phyloP scores from a whole-genome alignment of 2,329 filamentous ascomycete species.

The Alternaria sp. region DNA sequence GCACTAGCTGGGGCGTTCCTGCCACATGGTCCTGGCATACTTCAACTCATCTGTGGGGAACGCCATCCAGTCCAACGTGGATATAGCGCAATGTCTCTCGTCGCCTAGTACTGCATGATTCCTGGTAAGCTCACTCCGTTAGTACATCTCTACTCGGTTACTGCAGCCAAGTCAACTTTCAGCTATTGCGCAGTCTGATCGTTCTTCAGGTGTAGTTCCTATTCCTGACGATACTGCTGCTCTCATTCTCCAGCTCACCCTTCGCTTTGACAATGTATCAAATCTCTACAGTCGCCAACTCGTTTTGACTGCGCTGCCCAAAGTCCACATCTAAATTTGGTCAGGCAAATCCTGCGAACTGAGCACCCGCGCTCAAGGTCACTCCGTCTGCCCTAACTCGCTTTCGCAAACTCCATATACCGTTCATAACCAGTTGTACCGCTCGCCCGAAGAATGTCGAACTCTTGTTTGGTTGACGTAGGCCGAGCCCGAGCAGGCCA shows the following conservation, averaged over 20 bases:
- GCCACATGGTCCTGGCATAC: not conserved
- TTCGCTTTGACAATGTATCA: too few species aligned
- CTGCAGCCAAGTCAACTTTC: too few species aligned
- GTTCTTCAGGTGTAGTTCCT: too few species aligned
- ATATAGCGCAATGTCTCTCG: not conserved
- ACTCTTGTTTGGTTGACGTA: not conserved
- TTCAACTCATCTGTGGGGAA: not conserved
- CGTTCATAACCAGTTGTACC: not conserved
- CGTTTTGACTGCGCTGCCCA: not conserved
- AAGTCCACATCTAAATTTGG: not conserved
- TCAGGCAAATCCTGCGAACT: not conserved
- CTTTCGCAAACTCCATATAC: slow-evolving; percentile 4
- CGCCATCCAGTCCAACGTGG: not conserved
- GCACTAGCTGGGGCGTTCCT: not conserved
- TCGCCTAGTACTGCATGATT: not conserved
- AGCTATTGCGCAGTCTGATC: too few species aligned
- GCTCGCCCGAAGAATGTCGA: not conserved
- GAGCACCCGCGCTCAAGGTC: not conserved
- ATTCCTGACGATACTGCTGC: too few species aligned
- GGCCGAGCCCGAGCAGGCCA: not conserved
- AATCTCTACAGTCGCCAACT: too few species aligned
- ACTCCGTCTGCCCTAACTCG: not conserved
- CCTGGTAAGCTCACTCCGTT: not conserved
- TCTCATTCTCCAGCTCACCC: too few species aligned
- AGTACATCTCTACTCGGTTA: not conserved